phyloP scores from a whole-genome alignment of 768 basidiomycete genomes.

The Strobilomyces echinocephalus region DNA sequence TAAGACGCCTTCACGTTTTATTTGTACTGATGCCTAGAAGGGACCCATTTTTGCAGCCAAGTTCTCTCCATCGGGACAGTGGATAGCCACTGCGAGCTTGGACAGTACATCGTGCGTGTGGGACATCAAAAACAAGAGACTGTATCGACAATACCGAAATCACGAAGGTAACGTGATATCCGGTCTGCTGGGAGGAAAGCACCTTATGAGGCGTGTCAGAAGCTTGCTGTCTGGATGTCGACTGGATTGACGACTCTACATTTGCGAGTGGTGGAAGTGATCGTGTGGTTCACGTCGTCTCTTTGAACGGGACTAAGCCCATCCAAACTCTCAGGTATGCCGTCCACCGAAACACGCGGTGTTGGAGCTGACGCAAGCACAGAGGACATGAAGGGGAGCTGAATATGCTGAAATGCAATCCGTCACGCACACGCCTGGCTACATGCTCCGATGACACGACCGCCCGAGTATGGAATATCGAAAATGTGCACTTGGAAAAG shows the following conservation, averaged over 20 bases:
- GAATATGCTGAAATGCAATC: conserved; percentile 71
- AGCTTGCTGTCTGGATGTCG: conserved; percentile 79
- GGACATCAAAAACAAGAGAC: conserved; percentile 59
- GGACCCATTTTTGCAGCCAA: conserved; percentile 76
- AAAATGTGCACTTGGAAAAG: conserved; percentile 36
- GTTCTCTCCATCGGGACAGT: conserved; percentile 70
- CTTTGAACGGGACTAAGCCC: conserved; percentile 47
- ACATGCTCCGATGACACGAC: conserved; percentile 82
- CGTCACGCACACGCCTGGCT: conserved; percentile 60
- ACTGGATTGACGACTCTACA: conserved; percentile 67
- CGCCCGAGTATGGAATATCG: conserved; percentile 71
- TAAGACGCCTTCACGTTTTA: background rate
- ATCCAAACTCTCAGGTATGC: conserved; percentile 61
- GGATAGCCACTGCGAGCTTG: conserved; percentile 71
- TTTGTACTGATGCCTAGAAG: conserved; percentile 37
- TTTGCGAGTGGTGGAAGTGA: conserved; percentile 78
- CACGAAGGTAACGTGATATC: conserved; percentile 51
- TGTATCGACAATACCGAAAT: conserved; percentile 58
- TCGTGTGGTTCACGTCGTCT: conserved; percentile 55
- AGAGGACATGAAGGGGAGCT: conserved; percentile 76
- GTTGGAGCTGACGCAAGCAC: conserved; percentile 6
- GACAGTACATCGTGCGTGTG: conserved; percentile 77
- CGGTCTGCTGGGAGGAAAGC: background rate
- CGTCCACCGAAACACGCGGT: background rate
- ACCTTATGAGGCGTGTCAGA: conserved; percentile 16